Conservation (phyloP, 2,329 filamentous ascomycete genomes). For the Penicillium sp. region DNA sequence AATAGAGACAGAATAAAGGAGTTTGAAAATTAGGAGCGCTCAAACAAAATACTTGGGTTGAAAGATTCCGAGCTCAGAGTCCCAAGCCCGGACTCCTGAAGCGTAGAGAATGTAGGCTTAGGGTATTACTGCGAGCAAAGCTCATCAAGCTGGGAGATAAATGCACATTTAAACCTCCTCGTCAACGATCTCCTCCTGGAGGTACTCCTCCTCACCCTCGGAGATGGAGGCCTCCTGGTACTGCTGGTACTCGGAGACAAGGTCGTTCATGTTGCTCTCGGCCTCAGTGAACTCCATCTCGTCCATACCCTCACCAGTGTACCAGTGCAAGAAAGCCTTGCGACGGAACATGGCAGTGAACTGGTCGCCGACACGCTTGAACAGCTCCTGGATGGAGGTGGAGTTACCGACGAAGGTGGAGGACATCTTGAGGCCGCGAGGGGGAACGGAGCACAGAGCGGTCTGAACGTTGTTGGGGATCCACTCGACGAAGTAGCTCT, state of each 20-base stretch:
- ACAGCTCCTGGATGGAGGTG: slow-evolving; percentile 99
- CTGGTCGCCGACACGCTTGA: slow-evolving; percentile 99
- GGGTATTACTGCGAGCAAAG: slow-evolving; percentile 37
- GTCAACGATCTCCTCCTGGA: slow-evolving; percentile 73
- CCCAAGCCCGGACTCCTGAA: slow-evolving; percentile 10
- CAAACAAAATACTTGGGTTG: slow-evolving; percentile 32
- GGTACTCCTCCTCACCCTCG: slow-evolving; percentile 91
- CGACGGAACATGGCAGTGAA: slow-evolving; percentile 99
- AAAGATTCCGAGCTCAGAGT: slow-evolving; percentile 14
- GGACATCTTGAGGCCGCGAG: slow-evolving; percentile 97
- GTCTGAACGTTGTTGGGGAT: slow-evolving; percentile 99
- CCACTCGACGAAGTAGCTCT: slow-evolving; percentile 99
- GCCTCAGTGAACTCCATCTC: slow-evolving; percentile 99
- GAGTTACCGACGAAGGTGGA: slow-evolving; percentile 99
- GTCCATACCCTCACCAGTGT: slow-evolving; percentile 99
- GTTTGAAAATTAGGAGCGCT: slow-evolving; percentile 33
- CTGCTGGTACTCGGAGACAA: slow-evolving; percentile 99
- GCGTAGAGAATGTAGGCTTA: slow-evolving; percentile 32
- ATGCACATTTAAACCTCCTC: slow-evolving; percentile 59
- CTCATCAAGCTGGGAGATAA: slow-evolving; percentile 24
- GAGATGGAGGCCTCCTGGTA: slow-evolving; percentile 99
- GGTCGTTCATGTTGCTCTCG: slow-evolving; percentile 99
- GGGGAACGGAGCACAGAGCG: slow-evolving; percentile 96
- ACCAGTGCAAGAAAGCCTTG: slow-evolving; percentile 99
- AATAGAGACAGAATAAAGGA: slow-evolving; percentile 35